Evolutionary conservation across 768 basidiomycete species (phyloP).

Genomic region (Rhodotorula toruloides): DNA sequence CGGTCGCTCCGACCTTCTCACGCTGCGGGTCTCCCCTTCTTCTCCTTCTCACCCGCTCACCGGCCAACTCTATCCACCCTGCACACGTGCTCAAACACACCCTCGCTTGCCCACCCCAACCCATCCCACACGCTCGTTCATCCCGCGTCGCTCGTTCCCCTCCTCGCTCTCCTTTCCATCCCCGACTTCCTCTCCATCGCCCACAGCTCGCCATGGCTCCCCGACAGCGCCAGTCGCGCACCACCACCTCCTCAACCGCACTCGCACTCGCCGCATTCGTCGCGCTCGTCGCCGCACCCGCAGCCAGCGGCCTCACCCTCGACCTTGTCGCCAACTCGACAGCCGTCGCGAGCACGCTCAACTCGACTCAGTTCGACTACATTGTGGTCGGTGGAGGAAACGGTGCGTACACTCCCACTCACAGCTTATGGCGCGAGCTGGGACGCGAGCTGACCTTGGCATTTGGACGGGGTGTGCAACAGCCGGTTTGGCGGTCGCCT

Average conservation of each 20-base stretch:
- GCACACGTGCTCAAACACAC: no score
- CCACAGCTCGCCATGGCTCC: background rate
- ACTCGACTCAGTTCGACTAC: slow-evolving; percentile 3
- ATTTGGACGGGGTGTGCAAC: no score
- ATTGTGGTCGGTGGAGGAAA: slow-evolving; percentile 26
- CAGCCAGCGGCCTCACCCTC: background rate
- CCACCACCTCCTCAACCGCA: background rate
- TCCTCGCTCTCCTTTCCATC: background rate
- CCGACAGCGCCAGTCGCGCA: background rate
- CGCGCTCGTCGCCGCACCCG: slow-evolving; percentile 2
- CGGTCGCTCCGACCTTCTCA: no score
- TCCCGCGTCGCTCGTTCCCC: background rate
- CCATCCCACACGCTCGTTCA: background rate
- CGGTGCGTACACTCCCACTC: background rate
- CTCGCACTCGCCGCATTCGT: background rate
- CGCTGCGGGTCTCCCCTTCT: no score
- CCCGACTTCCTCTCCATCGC: background rate
- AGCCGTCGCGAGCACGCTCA: background rate
- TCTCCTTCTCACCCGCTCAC: no score
- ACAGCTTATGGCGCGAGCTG: no score
- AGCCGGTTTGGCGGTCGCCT: slow-evolving; percentile 52
- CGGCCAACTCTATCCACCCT: no score
- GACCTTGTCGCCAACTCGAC: background rate
- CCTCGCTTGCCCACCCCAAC: background rate
- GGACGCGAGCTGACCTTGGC: no score